These are phyloP conservation scores for Whalleya microplaca DNA, from an alignment of 2,329 filamentous ascomycete species.

Conservation along the genomic window DNA sequence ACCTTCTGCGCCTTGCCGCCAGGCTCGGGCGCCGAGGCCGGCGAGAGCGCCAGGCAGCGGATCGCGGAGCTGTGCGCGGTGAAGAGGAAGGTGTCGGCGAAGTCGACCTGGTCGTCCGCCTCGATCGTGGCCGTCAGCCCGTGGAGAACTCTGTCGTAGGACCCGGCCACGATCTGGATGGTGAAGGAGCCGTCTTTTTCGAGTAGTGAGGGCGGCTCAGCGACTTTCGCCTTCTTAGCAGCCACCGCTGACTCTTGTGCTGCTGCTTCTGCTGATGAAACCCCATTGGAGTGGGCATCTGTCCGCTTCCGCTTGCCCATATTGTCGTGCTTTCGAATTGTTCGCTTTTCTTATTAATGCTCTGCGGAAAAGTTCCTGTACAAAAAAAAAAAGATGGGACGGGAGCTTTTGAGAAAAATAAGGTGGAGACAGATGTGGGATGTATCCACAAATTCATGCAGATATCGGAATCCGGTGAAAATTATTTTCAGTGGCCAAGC, in stretches of 20 bases:
- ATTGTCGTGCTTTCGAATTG: slow-evolving; percentile 1
- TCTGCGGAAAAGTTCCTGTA: slow-evolving; percentile 13
- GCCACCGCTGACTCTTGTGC: slow-evolving; percentile 11
- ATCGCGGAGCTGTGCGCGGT: slow-evolving; percentile 90
- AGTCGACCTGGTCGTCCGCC: slow-evolving; percentile 57
- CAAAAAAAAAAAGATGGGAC: background rate
- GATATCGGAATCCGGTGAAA: background rate
- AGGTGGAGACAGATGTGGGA: slow-evolving; percentile 10
- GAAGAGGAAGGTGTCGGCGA: slow-evolving; percentile 94
- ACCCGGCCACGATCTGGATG: slow-evolving; percentile 90
- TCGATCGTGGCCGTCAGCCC: slow-evolving; percentile 80
- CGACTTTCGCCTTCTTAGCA: slow-evolving; percentile 32
- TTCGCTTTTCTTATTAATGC: background rate
- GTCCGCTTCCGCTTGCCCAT: slow-evolving; percentile 58
- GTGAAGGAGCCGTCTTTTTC: slow-evolving; percentile 48
- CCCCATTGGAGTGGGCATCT: slow-evolving; percentile 28
- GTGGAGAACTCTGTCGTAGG: slow-evolving; percentile 91
- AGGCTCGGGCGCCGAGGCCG: slow-evolving; percentile 63
- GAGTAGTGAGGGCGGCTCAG: slow-evolving; percentile 29
- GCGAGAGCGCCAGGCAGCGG: slow-evolving; percentile 84
- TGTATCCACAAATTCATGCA: no score
- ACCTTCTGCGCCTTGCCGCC: slow-evolving; percentile 76
- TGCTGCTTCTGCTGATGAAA: no score
- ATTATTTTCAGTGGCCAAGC: background rate
- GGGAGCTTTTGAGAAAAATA: slow-evolving; percentile 13